Conservation (phyloP, 208 protist species). For the Trypanosoma cruzi region DNA sequence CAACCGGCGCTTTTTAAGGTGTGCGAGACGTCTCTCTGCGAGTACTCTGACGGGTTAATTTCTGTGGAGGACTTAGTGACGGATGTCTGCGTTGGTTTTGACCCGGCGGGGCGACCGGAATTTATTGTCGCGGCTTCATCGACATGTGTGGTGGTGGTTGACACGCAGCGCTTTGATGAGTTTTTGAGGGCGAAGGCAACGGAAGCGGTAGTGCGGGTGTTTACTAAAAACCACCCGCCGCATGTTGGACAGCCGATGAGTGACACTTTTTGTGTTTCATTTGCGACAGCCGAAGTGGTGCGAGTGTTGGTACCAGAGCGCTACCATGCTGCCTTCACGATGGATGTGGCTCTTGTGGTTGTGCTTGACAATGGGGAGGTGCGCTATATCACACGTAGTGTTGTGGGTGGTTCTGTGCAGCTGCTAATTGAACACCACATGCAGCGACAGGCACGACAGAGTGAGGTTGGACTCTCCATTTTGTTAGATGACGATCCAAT, state of each 20-base stretch:
- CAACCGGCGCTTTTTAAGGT: slow-evolving; percentile 32
- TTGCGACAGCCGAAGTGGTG: slow-evolving; percentile 50
- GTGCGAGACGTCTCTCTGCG: slow-evolving; percentile 33
- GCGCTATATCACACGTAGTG: slow-evolving; percentile 56
- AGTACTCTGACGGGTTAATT: slow-evolving; percentile 36
- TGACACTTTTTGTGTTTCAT: slow-evolving; percentile 38
- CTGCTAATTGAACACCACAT: slow-evolving; percentile 50
- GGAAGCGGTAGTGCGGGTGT: slow-evolving; percentile 28
- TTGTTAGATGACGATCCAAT: not conserved
- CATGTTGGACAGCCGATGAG: slow-evolving; percentile 25
- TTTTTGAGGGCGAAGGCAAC: slow-evolving; percentile 34
- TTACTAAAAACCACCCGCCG: slow-evolving; percentile 7
- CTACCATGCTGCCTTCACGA: slow-evolving; percentile 45
- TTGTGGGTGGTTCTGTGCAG: slow-evolving; percentile 54
- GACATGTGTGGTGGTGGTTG: slow-evolving; percentile 43
- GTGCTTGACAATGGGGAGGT: slow-evolving; percentile 56
- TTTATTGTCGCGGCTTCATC: slow-evolving; percentile 56
- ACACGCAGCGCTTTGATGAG: slow-evolving; percentile 34
- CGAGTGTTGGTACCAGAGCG: slow-evolving; percentile 59
- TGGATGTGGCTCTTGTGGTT: slow-evolving; percentile 70
- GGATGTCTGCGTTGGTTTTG: slow-evolving; percentile 54
- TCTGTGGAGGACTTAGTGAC: slow-evolving; percentile 37
- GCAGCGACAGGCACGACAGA: slow-evolving; percentile 24
- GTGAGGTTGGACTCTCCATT: slow-evolving; percentile 17
- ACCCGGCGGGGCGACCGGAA: slow-evolving; percentile 63